Base-by-base conservation (phyloP, 371 early-diverging fungal genomes). In the Parasitella parasitica region DNA sequence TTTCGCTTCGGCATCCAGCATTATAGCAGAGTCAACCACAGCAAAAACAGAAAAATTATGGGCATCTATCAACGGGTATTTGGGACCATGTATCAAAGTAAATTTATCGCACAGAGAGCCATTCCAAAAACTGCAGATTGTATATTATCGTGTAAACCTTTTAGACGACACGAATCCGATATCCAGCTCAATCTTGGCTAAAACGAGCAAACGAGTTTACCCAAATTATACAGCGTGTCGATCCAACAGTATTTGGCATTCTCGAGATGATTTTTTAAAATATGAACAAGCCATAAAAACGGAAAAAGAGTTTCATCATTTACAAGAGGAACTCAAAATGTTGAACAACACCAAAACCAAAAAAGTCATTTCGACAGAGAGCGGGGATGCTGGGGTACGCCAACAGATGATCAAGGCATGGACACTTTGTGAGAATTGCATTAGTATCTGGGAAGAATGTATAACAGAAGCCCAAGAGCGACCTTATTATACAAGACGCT, bases 241-340 rank as follows among this genome's bases (percentile, higher is more conserved):
- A 26, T 80, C 89, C 0, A 67, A 51, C 16, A 59, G 72, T 12
- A 70, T 91, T 12, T 91, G 88, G 73, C 56, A 46, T 7, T 73
- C 78, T 15, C 68, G 84, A 8, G 73, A 80, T 6, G 83, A 83
- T 12, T 67, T 89, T 13, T 26, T 87, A 15, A 75, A 70, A 35
- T 91, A 84, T 55, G 86, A 86, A 41, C 66, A 73, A n/a, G 86
- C 88, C 0, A 59, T 83, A 7, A 36, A 59, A 9, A 16, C 77
- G 0, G 69, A 77, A 16, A 65, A 55, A 13, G 59, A 70, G 12
- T 70, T 83, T 38, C 72, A 77, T 22, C 65, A 65, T 9, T 36
- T 67, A 24, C 26, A 77, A 7, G 69, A 71, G 30, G 50, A 67
- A 41, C 54, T 57, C 51, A 69, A 13, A 54, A 64, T 30, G 6